phyloP scores from a whole-genome alignment of 768 basidiomycete genomes.

The Rhizopogon rudus region DNA sequence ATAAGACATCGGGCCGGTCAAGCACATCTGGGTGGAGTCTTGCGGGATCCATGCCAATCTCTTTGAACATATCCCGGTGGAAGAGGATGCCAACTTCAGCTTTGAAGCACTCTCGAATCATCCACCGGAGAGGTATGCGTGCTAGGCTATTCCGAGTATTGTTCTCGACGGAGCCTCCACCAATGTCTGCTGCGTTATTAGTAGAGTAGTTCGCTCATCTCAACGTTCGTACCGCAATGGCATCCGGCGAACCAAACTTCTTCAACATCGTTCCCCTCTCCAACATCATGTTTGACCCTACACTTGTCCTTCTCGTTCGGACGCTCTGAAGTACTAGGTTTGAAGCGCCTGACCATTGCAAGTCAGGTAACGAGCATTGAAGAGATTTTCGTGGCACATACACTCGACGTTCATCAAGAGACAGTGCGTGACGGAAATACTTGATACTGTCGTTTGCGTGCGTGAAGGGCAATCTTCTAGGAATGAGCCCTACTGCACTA shows the following conservation, averaged over 20 bases:
- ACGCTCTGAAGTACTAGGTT: conserved; percentile 27
- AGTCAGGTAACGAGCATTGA: conserved; percentile 23
- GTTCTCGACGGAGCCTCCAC: conserved; percentile 65
- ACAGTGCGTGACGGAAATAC: conserved; percentile 65
- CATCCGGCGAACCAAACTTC: conserved; percentile 83
- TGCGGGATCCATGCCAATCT: conserved; percentile 43
- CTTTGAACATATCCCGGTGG: conserved; percentile 35
- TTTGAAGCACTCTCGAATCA: conserved; percentile 64
- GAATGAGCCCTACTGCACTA: conserved; percentile 64
- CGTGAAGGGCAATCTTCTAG: conserved; percentile 62
- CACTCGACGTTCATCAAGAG: conserved; percentile 66
- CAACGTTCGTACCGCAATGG: conserved; percentile 53
- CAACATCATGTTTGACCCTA: conserved; percentile 37
- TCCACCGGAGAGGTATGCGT: conserved; percentile 73
- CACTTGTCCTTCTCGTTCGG: conserved; percentile 34
- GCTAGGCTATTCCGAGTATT: conserved; percentile 54
- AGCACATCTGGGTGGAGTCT: conserved; percentile 36
- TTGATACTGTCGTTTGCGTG: conserved; percentile 54
- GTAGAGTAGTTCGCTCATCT: neutral
- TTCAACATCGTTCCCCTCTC: conserved; percentile 29
- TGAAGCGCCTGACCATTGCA: conserved; percentile 27
- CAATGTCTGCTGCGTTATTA: conserved; percentile 47
- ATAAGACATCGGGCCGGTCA: conserved; percentile 36
- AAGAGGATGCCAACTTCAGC: conserved; percentile 56
- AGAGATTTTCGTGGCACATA: conserved; percentile 6